Conservation (phyloP, 2,329 filamentous ascomycete genomes). For the Davidsoniella neocaledoniae region DNA sequence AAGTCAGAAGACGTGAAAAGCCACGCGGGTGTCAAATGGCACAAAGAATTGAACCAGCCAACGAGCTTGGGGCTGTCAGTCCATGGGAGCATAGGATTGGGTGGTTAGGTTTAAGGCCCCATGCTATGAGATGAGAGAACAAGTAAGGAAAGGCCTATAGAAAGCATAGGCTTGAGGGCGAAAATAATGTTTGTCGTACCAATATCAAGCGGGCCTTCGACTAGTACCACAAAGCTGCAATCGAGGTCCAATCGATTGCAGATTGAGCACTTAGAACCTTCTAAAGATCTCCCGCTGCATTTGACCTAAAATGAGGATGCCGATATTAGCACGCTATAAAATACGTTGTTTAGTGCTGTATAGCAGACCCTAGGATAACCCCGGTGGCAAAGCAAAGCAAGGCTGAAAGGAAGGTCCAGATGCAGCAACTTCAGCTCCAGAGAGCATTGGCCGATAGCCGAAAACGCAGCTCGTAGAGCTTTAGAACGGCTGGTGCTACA, state of each 20-base stretch:
- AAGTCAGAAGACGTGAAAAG: background rate
- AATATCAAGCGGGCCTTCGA: slow-evolving; percentile 11
- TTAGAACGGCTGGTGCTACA: too few relatives aligned
- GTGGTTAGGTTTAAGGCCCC: background rate
- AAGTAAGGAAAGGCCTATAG: background rate
- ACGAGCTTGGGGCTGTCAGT: background rate
- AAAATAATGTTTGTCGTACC: background rate
- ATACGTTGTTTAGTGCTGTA: background rate
- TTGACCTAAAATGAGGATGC: slow-evolving; percentile 22
- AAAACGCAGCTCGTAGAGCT: too few relatives aligned
- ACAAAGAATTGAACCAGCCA: background rate
- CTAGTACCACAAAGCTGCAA: slow-evolving; percentile 20
- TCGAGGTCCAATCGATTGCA: slow-evolving; percentile 22
- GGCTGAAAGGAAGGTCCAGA: too few relatives aligned
- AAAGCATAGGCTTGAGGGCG: background rate
- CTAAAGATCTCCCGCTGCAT: slow-evolving; percentile 23
- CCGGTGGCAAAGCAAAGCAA: too few relatives aligned
- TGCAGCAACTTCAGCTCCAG: too few relatives aligned
- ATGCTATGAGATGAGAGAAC: background rate
- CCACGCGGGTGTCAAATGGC: background rate
- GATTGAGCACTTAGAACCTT: slow-evolving; percentile 21
- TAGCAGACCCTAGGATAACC: background rate
- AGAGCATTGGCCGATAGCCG: too few relatives aligned
- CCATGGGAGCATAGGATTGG: background rate
- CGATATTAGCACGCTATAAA: slow-evolving; percentile 6